These are phyloP conservation scores for Albizia julibrissin DNA, from an alignment of 306 rosid genomes.

Conservation along the genomic window DNA sequence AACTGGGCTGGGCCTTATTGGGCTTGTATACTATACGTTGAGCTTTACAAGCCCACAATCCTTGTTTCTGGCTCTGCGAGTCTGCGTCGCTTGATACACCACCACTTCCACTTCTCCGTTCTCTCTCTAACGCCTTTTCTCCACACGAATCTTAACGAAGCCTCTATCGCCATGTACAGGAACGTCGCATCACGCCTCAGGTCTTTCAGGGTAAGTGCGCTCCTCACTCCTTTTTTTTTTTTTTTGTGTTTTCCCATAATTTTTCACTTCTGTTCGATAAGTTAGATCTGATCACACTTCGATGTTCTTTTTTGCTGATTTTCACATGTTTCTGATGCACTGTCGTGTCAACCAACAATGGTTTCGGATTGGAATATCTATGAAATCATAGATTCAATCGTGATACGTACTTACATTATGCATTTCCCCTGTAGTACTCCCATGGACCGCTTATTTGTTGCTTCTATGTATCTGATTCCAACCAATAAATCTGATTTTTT, in stretches of 20 bases:
- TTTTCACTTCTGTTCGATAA: neutral
- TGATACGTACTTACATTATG: neutral
- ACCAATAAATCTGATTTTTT: neutral
- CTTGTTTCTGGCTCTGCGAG: neutral
- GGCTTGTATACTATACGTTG: neutral
- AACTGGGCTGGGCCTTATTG: neutral
- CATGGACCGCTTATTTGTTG: neutral
- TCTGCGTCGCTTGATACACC: neutral
- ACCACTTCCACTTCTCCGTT: neutral
- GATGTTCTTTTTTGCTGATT: neutral
- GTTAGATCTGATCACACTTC: constrained; percentile 29
- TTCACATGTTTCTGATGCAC: neutral
- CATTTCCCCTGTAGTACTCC: neutral
- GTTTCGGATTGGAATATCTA: neutral
- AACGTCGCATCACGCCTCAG: constrained; percentile 66
- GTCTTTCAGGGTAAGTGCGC: constrained; percentile 54
- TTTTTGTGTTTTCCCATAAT: neutral
- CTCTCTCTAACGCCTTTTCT: neutral
- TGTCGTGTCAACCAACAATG: neutral
- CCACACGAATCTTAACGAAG: neutral
- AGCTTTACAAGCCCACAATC: neutral
- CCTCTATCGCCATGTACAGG: constrained; percentile 57
- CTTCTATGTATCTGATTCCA: neutral
- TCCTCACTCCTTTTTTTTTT: neutral
- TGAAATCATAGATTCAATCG: neutral